Base-by-base conservation (phyloP, 169 alveolate genomes). In the Cryptosporidium felis region DNA sequence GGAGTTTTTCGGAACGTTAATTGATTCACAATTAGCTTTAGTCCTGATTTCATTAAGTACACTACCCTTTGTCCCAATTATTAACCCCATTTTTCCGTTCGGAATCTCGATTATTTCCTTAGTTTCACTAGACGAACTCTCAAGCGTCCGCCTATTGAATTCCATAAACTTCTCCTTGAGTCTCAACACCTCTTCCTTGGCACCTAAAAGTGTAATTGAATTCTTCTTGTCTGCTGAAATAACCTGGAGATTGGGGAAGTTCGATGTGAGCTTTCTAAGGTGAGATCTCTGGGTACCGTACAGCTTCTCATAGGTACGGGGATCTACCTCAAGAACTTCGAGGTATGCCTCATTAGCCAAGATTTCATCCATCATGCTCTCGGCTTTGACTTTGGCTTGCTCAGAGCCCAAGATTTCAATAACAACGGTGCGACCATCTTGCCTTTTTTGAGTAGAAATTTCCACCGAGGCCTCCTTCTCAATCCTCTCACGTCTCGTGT, bases 361-460 rank as follows among this genome's bases (percentile, higher is more conserved):
- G 1, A 74, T 51, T 6, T 74, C 85, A 32, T 74, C 59, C 36
- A 74, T 53, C 28, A 74, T 1, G 12, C 5, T 10, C 2, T 47
- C 85, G 12, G 85, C 85, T 10, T 74, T 74, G 9, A 60, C 67
- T 14, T 49, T 74, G 38, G 65, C 85, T 16, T 49, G 56, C 0
- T 74, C 85, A 6, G 85, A 74, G 6, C 85, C 85, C 23, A 74
- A 41, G n/a, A 74, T 8, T 41, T 74, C 85, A 53, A 74, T 36
- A 6, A 53, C 42, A 21, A 74, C 85, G 38, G 58, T 74, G 12
- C 66, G 63, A 0, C 61, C 61, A 21, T 74, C 85, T 16, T 53
- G 85, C 3, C 34, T 74, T 23, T 74, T 74, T 2, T 53, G 58
- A 21, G 85, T 74, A 16, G 85, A 74, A 14, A 74, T 49, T 5